These are phyloP conservation scores for Fusarium bulbicola DNA, from an alignment of 2,329 filamentous ascomycete species.

Conservation along the genomic window DNA sequence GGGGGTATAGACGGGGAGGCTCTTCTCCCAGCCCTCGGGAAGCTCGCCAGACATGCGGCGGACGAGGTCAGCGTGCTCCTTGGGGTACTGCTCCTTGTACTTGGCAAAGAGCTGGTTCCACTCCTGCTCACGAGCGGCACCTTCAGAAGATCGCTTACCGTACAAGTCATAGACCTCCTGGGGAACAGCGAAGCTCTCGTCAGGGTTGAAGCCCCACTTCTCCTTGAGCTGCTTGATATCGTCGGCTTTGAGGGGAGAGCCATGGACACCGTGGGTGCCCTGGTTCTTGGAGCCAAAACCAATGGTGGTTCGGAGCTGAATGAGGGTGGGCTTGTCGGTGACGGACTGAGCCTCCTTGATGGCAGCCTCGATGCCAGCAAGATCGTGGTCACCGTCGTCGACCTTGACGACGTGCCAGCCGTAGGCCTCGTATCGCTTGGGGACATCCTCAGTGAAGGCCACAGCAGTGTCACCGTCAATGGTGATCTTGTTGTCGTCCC, in stretches of 20 bases:
- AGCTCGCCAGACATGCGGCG: conserved; percentile 85
- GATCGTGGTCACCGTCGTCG: conserved; percentile 87
- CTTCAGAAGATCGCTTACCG: conserved; percentile 83
- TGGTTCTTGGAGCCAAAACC: conserved; percentile 93
- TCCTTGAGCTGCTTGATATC: conserved; percentile 93
- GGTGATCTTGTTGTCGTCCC: conserved; percentile 98
- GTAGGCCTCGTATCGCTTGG: conserved; percentile 94
- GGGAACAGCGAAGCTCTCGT: conserved; percentile 91
- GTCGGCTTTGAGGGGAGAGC: conserved; percentile 92
- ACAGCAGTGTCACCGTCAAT: conserved; percentile 94
- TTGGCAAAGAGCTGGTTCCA: conserved; percentile 94
- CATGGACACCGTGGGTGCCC: conserved; percentile 96
- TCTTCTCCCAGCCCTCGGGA: conserved; percentile 96
- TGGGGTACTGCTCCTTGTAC: conserved; percentile 81
- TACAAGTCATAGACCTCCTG: conserved; percentile 95
- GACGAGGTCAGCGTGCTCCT: conserved; percentile 80
- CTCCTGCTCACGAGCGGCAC: conserved; percentile 89
- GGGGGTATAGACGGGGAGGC: conserved; percentile 89
- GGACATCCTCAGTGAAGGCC: conserved; percentile 96
- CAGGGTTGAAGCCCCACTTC: conserved; percentile 96
- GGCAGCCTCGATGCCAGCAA: conserved; percentile 86
- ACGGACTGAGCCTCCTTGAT: conserved; percentile 85
- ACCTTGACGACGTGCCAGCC: conserved; percentile 93
- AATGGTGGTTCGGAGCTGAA: conserved; percentile 97
- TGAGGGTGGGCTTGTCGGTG: conserved; percentile 95